Conservation (phyloP, 306 rosid genomes). For the Glycine tomentella region DNA sequence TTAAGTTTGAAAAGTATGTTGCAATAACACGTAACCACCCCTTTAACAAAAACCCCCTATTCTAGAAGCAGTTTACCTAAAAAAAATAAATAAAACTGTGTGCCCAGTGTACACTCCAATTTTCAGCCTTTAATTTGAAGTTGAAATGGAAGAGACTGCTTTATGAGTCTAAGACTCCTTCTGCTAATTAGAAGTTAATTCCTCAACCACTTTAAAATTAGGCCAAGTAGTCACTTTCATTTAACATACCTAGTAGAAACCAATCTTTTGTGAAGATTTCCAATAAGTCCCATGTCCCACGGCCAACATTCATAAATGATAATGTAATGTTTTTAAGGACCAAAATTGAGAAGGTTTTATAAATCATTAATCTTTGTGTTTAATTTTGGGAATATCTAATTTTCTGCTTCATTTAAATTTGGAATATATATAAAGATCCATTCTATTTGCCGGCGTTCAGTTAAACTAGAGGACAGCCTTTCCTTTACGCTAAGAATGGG, state of each 20-base stretch:
- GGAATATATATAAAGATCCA: too few species aligned
- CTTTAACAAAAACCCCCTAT: too few species aligned
- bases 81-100: not conserved
- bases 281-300: not conserved
- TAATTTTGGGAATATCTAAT: not conserved
- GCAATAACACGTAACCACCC: too few species aligned
- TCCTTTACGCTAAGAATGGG: too few species aligned
- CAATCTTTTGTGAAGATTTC: not conserved
- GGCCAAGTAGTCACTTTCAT: not conserved
- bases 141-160: not conserved
- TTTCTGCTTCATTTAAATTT: not conserved
- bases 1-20: not conserved
- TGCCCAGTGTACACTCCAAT: not conserved
- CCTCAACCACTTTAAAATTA: constrained; percentile 5
- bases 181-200: not conserved
- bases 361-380: not conserved
- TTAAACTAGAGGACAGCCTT: too few species aligned
- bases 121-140: not conserved
- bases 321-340: not conserved
- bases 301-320: not conserved
- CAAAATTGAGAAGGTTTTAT: not conserved
- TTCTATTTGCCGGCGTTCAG: too few species aligned
- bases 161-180: not conserved
- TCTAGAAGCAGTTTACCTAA: not conserved
- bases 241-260: not conserved